Evolutionary conservation across 1,284 basidiomycete species (phyloP).

Genomic region (Trichosporon coremiiforme): DNA sequence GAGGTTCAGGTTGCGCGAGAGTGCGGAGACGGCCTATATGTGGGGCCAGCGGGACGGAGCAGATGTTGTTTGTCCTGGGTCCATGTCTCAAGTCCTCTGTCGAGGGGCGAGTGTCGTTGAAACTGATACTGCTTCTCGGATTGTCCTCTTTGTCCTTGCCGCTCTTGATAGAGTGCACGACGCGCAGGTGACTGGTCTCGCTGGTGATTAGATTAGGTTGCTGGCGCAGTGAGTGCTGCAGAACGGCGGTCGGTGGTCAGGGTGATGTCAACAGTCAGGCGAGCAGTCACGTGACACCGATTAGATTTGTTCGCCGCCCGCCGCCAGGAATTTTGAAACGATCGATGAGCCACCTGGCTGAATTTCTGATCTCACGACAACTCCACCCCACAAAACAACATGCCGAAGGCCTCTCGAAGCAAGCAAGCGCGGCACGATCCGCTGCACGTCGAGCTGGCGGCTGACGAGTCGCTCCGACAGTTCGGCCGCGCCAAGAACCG

Average conservation of each 20-base stretch:
- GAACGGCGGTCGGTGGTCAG: not conserved
- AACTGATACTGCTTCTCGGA: not conserved
- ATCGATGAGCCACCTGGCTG: not conserved
- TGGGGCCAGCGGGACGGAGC: constrained; percentile 5
- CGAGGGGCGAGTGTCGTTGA: constrained; percentile 1
- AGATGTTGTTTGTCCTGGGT: not conserved
- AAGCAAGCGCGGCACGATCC: constrained; percentile 69
- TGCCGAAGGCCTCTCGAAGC: constrained; percentile 47
- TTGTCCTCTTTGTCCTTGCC: not conserved
- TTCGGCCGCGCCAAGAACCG: constrained; percentile 78
- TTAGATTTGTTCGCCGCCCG: not conserved
- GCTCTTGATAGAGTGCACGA: not conserved
- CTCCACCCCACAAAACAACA: constrained; percentile 27
- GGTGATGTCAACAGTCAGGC: not conserved
- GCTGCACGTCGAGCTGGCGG: constrained; percentile 75
- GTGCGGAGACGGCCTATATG: not conserved
- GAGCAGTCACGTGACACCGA: constrained; percentile 24
- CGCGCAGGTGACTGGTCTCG: not conserved
- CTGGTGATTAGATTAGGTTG: not conserved
- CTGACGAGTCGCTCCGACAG: constrained; percentile 71
- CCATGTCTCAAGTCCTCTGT: constrained; percentile 1
- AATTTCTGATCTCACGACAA: not conserved
- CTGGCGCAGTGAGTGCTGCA: not conserved
- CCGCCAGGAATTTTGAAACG: constrained; percentile 30
- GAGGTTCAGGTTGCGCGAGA: not conserved